Evolutionary conservation across 129 eudicot species (phyloP), one percentile per base, ranked within the genome.

Genomic region (Deinandra increscens): DNA sequence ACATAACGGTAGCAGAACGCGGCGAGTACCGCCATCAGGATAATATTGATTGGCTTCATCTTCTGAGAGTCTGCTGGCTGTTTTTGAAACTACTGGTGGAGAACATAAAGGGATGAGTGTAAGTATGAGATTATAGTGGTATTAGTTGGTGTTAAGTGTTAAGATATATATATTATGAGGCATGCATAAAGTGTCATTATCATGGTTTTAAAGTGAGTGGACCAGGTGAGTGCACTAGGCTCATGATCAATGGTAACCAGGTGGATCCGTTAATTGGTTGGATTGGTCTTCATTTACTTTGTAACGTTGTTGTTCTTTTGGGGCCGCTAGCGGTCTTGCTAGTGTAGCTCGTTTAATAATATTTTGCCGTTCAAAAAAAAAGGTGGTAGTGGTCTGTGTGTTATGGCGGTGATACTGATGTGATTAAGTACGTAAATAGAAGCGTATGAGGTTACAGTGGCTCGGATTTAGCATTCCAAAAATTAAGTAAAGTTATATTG

Each of bases 1-100:
- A 29, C 83, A 26, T 56, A 75, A 42, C 56, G 36, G 12, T 65
- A 51, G 55, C 20, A 64, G 53, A 66, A 76, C 37, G 53, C 60
- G 69, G 79, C 29, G 67, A 81, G 31, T 37, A 81, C 54, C 2
- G 73, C 68, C 61, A 83, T 18, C 62, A 81, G n/a, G 33, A 68
- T 33, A 64, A 68, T 65, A 73, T 81, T 69, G 36, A 33, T 62
- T 48, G 76, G 78, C 64, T 60, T 68, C 80, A 60, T 64, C 26
- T 61, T 64, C 15, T 33, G 10, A 11, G 26, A 38, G 14, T 31
- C 31, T 31, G 0, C 48, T 66, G 39, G 49, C 3, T 48, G 18
- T 17, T 68, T 68, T 68, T 31, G 51, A 9, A 69, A 38, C 50
- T 51, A 39, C 7, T n/a, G 41, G 65, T 19, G 54, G 54, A 6